Evolutionary conservation across 441 rosid genomes (phyloP).

Genomic region (Corymbia calophylla): DNA sequence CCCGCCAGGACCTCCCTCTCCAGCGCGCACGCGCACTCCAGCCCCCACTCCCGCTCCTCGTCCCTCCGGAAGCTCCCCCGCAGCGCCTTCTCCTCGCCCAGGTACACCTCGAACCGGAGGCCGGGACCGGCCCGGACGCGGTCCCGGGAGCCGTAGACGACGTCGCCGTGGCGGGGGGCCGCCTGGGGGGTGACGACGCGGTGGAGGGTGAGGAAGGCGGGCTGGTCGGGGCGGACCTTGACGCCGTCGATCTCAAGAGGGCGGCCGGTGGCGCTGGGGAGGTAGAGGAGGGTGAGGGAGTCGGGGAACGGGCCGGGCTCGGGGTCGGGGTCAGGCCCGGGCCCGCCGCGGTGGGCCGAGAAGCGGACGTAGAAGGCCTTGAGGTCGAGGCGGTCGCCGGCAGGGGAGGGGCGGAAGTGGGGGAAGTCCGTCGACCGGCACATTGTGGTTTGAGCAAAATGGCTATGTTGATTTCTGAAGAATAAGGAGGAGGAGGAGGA

Average conservation of each 20-base stretch:
- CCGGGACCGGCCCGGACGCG: conserved; percentile 43
- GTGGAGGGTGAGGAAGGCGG: conserved; percentile 56
- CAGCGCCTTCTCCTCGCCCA: conserved; percentile 47
- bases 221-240: conserved; percentile 41
- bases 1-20: conserved; percentile 9
- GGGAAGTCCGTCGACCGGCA: conserved; percentile 40
- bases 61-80: conserved; percentile 48
- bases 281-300: conserved; percentile 62
- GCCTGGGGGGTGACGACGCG: conserved; percentile 19
- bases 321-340: background rate
- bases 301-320: conserved; percentile 20
- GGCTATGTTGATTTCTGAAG: background rate
- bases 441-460: conserved; percentile 16
- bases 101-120: conserved; percentile 61
- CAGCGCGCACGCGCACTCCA: conserved; percentile 47
- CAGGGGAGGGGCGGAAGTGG: conserved; percentile 5
- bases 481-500: fast-evolving
- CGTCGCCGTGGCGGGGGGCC: conserved; percentile 15
- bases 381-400: conserved; percentile 24
- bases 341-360: conserved; percentile 7
- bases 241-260: conserved; percentile 48
- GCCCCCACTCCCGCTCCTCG: conserved; percentile 37
- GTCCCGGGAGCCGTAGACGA: conserved; percentile 52
- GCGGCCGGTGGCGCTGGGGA: conserved; percentile 42
- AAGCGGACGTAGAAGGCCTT: conserved; percentile 58